Evolutionary conservation across 2,329 filamentous ascomycete genomes (phyloP).

Genomic region (Ampelomyces quisqualis): DNA sequence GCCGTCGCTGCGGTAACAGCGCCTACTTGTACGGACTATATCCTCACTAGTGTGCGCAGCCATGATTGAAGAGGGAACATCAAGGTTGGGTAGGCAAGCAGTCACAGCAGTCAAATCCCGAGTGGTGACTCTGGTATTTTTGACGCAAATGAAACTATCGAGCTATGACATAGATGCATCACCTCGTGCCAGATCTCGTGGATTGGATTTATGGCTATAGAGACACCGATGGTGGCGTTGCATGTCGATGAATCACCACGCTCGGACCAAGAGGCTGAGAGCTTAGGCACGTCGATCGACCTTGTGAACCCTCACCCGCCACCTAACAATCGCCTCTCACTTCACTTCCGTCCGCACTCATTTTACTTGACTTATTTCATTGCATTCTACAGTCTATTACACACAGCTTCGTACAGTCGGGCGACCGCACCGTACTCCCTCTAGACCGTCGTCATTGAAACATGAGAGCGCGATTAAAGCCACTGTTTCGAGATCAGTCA

Average conservation of each 20-base stretch:
- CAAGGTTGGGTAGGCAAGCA: too few relatives aligned
- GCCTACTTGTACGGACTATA: too few relatives aligned
- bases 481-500: conserved; percentile 31
- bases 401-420: conserved; percentile 10
- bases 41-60: too few relatives aligned
- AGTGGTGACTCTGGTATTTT: too few relatives aligned
- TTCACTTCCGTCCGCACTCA: conserved; percentile 5
- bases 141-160: background rate
- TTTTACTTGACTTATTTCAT: conserved; percentile 7
- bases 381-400: conserved; percentile 8
- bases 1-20: too few relatives aligned
- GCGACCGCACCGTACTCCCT: conserved; percentile 9
- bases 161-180: background rate
- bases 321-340: conserved; percentile 10
- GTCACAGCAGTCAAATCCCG: too few relatives aligned
- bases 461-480: conserved; percentile 35
- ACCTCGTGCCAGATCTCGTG: background rate
- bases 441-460: conserved; percentile 20
- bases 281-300: background rate
- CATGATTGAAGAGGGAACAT: too few relatives aligned
- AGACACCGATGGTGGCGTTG: conserved; percentile 4
- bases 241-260: conserved; percentile 2
- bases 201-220: background rate
- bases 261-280: conserved; percentile 17
- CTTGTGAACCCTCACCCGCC: conserved; percentile 8